Percentiles rank a stretch among this genome's conserved stretches.
Evolutionary conservation across 2,329 filamentous ascomycete genomes (phyloP).

Genomic region (Amesomyces nigricolor): DNA sequence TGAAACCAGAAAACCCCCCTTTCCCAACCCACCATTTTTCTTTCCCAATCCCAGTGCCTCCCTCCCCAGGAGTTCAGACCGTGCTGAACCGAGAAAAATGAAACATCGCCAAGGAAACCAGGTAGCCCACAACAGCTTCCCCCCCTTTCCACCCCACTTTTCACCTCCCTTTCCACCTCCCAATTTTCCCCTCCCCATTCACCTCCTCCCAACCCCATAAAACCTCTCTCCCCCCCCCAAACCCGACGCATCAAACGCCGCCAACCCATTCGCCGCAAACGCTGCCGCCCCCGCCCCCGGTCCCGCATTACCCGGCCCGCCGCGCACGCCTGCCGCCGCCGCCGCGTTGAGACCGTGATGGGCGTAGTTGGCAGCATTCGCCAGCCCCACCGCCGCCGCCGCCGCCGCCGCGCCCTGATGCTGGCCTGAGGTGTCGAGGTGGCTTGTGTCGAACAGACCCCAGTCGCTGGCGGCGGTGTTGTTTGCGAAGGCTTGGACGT

Average conservation of each 20-base stretch:
- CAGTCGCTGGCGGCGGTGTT: conserved; percentile 19
- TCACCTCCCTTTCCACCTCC: too few species aligned
- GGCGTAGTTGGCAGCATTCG: conserved; percentile 24
- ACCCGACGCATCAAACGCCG: conserved; percentile 28
- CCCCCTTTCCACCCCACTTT: neutral
- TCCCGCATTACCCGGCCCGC: conserved; percentile 23
- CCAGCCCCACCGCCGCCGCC: conserved; percentile 22
- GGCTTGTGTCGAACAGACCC: conserved; percentile 28
- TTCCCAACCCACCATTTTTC: too few species aligned
- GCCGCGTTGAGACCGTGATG: conserved; percentile 27
- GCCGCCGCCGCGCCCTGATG: conserved; percentile 7
- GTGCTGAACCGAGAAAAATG: too few species aligned
- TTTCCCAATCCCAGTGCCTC: too few species aligned
- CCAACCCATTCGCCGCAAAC: conserved; percentile 21
- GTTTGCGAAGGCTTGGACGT: conserved; percentile 20
- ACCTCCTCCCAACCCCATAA: conserved; percentile 22
- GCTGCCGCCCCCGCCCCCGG: neutral
- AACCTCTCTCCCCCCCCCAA: conserved; percentile 24
- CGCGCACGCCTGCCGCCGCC: conserved; percentile 18
- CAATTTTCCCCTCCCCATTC: neutral
- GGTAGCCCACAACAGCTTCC: too few species aligned
- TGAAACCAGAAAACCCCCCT: too few species aligned
- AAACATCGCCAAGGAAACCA: too few species aligned
- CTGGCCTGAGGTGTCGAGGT: conserved; percentile 27
- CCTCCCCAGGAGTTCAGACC: too few species aligned